Percentiles rank a stretch among this genome's conserved stretches.
Conservation (phyloP, 2,329 filamentous ascomycete species). For the Ophiostoma quercus region DNA sequence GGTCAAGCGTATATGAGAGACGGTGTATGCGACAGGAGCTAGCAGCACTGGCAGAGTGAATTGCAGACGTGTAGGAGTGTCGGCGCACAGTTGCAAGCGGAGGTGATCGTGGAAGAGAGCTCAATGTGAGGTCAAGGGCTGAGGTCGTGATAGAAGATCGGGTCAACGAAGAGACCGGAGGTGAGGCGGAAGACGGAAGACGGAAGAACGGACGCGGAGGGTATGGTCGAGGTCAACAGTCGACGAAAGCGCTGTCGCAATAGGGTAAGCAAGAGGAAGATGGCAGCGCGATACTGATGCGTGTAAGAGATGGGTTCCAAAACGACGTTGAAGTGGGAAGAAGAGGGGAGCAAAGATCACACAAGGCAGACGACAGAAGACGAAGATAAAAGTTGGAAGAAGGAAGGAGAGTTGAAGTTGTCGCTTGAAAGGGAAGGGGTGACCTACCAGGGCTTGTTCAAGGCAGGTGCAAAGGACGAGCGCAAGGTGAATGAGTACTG, state of each 20-base stretch:
- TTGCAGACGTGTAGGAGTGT: too few species aligned
- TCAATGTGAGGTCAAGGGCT: background rate
- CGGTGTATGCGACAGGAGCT: background rate
- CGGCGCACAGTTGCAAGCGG: background rate
- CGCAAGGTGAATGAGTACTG: background rate
- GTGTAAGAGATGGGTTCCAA: background rate
- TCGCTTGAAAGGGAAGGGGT: background rate
- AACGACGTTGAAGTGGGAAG: background rate
- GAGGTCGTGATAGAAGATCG: background rate
- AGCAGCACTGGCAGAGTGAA: background rate
- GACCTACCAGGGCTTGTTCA: background rate
- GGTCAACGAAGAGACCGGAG: background rate
- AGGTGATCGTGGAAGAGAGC: background rate
- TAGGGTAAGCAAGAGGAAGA: background rate
- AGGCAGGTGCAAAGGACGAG: slow-evolving; percentile 14
- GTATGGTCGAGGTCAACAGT: background rate
- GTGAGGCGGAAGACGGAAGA: background rate
- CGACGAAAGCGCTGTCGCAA: background rate
- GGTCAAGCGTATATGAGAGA: background rate
- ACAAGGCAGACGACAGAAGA: background rate
- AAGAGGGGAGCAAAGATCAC: background rate
- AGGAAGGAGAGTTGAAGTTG: background rate
- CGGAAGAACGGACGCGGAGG: background rate
- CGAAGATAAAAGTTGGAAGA: background rate
- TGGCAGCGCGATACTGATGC: background rate